Percentiles rank a stretch among this genome's conserved stretches.
Evolutionary conservation across 805 yeast species (phyloP).

Genomic region (Hemisphaericaspora nanyangensis): DNA sequence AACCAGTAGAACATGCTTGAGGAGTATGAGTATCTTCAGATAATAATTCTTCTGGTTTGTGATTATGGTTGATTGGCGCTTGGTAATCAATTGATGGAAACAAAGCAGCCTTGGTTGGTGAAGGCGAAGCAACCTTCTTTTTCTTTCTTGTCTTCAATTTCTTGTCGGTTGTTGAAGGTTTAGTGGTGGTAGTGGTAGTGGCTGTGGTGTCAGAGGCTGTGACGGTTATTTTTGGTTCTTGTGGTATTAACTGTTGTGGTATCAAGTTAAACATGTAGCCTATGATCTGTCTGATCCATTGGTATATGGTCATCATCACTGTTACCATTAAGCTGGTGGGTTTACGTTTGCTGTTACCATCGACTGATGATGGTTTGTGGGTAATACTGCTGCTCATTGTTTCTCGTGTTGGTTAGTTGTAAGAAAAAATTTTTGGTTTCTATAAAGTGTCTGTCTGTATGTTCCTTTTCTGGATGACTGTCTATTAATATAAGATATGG

Average conservation of each 20-base stretch:
- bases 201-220: neutral
- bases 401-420: too few species aligned
- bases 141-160: neutral
- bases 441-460: too few species aligned
- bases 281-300: neutral
- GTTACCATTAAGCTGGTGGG: too few species aligned
- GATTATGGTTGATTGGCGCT: neutral
- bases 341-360: too few species aligned
- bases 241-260: neutral
- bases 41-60: neutral
- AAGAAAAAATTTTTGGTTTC: too few species aligned
- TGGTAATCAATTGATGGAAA: neutral
- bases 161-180: neutral
- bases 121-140: neutral
- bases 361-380: too few species aligned
- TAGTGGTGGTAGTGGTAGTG: neutral
- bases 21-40: conserved; percentile 5
- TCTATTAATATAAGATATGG: too few species aligned
- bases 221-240: neutral
- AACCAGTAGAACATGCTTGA: conserved; percentile 45
- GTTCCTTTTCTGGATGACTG: too few species aligned
- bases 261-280: neutral
- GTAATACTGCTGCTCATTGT: too few species aligned
- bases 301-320: too few species aligned
- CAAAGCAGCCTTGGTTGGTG: neutral